Evolutionary conservation across 148 eudicot species (phyloP), one percentile per base, ranked within the genome.

Genomic region (Drosera capensis): DNA sequence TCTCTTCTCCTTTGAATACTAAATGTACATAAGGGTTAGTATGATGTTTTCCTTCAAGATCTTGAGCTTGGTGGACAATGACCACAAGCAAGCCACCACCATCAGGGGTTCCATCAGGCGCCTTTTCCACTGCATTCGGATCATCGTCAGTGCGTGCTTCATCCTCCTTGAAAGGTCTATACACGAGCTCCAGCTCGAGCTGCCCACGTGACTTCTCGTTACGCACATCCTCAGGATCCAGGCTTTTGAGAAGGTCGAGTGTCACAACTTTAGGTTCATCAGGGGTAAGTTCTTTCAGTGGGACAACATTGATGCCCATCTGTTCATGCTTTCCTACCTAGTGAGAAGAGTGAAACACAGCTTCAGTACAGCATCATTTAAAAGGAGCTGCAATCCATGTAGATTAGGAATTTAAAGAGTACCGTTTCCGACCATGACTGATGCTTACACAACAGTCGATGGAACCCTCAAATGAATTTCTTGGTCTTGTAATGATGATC

Each of bases 251-350:
- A 45, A 87, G 80, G 43, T 74, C 83, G 25, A 87, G 77, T 5
- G 80, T 77, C 49, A 70, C 6, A 20, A 40, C 70, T 64, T 77
- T 79, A 15, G 80, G 56, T 55, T 82, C 94, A 26, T 87, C 94
- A 12, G 94, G 90, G 15, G 67, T 55, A 37, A 87, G 67, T 20
- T 77, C 90, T 52, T 77, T 79, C 46, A 87, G 46, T 14, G 73
- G 66, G 25, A 82, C 23, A 39, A 60, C 51, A 50, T 82, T 87
- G 48, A 79, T 46, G 14, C 96, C 94, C 94, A 87, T 82, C 73
- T 69, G 79, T 7, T 87, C 96, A 60, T 77, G 90, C n/a, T 54
- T 56, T 14, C 96, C 90, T 39, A 87, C 72, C 96, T 87, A 58
- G 28, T 51, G 44, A 8, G 30, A 28, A 55, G 23, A 43, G 8